Conservation (phyloP, 2,329 filamentous ascomycete genomes). For the Phoma sp. region DNA sequence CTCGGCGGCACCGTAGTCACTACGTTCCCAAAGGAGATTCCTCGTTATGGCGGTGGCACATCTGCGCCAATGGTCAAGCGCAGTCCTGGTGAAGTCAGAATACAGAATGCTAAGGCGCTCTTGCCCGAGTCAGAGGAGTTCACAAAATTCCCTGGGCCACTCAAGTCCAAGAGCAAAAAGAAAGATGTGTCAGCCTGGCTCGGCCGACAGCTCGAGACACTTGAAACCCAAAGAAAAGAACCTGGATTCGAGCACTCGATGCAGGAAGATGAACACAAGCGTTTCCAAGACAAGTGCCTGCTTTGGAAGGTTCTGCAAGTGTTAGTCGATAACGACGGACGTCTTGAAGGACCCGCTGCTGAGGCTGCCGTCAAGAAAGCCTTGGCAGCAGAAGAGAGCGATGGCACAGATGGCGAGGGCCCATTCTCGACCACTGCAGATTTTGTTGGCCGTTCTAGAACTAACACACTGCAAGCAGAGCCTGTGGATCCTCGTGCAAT, state of each 20-base stretch:
- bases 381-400: constrained; percentile 64
- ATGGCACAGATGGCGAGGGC: constrained; percentile 28
- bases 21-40: constrained; percentile 86
- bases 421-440: constrained; percentile 46
- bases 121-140: constrained; percentile 74
- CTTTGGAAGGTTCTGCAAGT: constrained; percentile 86
- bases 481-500: constrained; percentile 72
- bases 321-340: constrained; percentile 85
- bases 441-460: constrained; percentile 41
- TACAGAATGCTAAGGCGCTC: constrained; percentile 76
- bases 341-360: constrained; percentile 73
- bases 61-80: constrained; percentile 78
- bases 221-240: constrained; percentile 63
- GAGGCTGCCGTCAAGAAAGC: constrained; percentile 77
- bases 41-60: constrained; percentile 80
- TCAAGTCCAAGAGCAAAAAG: constrained; percentile 91
- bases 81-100: constrained; percentile 79
- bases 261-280: constrained; percentile 67
- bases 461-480: constrained; percentile 59
- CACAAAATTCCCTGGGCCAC: constrained; percentile 84
- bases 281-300: constrained; percentile 77
- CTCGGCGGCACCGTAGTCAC: constrained; percentile 82
- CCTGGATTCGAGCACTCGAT: constrained; percentile 58
- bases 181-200: constrained; percentile 90
- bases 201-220: constrained; percentile 71